Percentiles rank a stretch among this genome's conserved stretches.
Evolutionary conservation across 257 asterid genomes (phyloP).

Genomic region (Vinca minor): DNA sequence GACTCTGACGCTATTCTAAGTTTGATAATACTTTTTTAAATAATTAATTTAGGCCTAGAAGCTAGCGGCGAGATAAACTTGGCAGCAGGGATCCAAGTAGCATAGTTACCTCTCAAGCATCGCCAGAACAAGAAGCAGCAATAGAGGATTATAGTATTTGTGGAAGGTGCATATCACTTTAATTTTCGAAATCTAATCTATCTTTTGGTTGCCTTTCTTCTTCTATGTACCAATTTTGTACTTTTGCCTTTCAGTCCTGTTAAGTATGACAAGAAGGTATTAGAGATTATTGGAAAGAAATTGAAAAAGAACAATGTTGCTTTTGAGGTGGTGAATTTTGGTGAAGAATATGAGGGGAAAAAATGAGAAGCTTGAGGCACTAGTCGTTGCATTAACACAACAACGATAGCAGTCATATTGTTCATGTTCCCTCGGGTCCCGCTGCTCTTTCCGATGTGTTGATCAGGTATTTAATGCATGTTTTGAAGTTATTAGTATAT

Average conservation of each 20-base stretch:
- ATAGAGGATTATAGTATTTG: conserved; percentile 90
- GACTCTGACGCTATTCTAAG: not conserved
- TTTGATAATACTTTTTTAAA: not conserved
- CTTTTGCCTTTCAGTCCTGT: conserved; percentile 75
- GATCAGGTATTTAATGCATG: conserved; percentile 48
- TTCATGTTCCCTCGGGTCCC: conserved; percentile 87
- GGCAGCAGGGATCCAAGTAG: conserved; percentile 96
- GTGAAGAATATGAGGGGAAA: conserved; percentile 92
- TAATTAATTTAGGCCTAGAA: conserved; percentile 50
- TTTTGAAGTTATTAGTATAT: not conserved
- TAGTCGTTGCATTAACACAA: conserved; percentile 86
- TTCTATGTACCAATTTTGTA: conserved; percentile 3
- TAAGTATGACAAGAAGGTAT: conserved; percentile 75
- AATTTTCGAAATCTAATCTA: not conserved
- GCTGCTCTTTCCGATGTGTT: conserved; percentile 93
- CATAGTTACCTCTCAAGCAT: conserved; percentile 96
- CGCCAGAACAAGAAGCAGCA: conserved; percentile 98
- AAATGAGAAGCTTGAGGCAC: conserved; percentile 81
- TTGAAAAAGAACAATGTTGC: conserved; percentile 94
- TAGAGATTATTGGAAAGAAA: conserved; percentile 89
- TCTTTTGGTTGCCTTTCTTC: not conserved
- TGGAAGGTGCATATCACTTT: conserved; percentile 55
- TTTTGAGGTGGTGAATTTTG: conserved; percentile 91
- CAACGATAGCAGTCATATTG: conserved; percentile 89
- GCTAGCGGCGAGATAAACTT: conserved; percentile 89